These are phyloP conservation scores for Emericellopsis cladophorae DNA, from an alignment of 2,329 filamentous ascomycete species.

Conservation along the genomic window DNA sequence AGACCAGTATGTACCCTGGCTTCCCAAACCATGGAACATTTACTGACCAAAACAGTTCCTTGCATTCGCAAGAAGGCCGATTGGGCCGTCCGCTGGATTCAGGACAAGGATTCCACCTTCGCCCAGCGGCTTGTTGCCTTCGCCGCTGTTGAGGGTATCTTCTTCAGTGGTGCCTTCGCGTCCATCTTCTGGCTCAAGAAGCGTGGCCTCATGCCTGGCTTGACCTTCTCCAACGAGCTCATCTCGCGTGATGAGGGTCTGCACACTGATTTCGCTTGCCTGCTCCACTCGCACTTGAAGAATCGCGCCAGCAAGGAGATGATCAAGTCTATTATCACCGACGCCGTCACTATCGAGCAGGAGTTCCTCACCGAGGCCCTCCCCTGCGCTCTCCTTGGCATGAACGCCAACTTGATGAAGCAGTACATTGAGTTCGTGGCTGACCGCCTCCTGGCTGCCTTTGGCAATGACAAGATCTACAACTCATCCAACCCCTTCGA, in stretches of 20 bases:
- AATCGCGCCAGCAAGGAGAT: slow-evolving; percentile 74
- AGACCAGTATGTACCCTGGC: slow-evolving; percentile 57
- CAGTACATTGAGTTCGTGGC: slow-evolving; percentile 99
- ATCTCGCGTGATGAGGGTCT: slow-evolving; percentile 99
- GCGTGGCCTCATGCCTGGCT: slow-evolving; percentile 94
- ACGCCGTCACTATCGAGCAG: slow-evolving; percentile 90
- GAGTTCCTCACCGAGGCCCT: slow-evolving; percentile 96
- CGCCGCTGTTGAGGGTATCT: slow-evolving; percentile 96
- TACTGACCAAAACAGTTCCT: slow-evolving; percentile 46
- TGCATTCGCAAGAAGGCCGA: slow-evolving; percentile 98
- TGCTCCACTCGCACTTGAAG: slow-evolving; percentile 95
- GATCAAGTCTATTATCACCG: slow-evolving; percentile 79
- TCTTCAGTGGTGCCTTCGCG: slow-evolving; percentile 97
- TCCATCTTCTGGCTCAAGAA: slow-evolving; percentile 99
- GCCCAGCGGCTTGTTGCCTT: slow-evolving; percentile 93
- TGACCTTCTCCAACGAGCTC: slow-evolving; percentile 99
- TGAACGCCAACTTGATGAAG: slow-evolving; percentile 97
- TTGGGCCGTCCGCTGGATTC: slow-evolving; percentile 93
- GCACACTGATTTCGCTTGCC: slow-evolving; percentile 97
- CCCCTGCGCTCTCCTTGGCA: slow-evolving; percentile 84
- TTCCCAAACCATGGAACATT: slow-evolving; percentile 4
- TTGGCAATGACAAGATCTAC: slow-evolving; percentile 92
- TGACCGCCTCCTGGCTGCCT: slow-evolving; percentile 81
- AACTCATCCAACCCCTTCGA: slow-evolving; percentile 93
- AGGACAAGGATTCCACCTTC: slow-evolving; percentile 86